A percentile compares a stretch with the other conserved stretches of the same genome.
These are phyloP conservation scores for Cladosporium sp. DNA, from an alignment of 2,329 filamentous ascomycete species.

Conservation along the genomic window DNA sequence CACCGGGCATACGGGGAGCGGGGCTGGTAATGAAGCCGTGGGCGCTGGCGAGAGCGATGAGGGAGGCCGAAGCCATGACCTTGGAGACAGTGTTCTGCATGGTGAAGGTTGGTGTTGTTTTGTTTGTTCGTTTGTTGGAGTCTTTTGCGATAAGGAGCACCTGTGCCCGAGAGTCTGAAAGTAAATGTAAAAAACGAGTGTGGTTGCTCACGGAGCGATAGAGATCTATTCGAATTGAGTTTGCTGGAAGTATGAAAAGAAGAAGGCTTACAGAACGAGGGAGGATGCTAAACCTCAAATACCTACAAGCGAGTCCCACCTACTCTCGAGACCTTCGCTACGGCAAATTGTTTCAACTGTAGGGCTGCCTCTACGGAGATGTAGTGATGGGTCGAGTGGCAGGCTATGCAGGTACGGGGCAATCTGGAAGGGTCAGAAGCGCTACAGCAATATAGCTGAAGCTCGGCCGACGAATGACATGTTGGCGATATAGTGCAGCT, in stretches of 20 bases:
- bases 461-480: slow-evolving; percentile 5
- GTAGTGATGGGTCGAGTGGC: background rate
- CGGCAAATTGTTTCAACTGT: slow-evolving; percentile 13
- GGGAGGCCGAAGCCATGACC: slow-evolving; percentile 34
- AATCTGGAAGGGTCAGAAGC: slow-evolving; percentile 8
- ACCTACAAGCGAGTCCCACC: background rate
- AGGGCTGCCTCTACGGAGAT: slow-evolving; percentile 11
- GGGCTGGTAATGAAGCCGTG: slow-evolving; percentile 57
- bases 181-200: slow-evolving; percentile 14
- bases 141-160: slow-evolving; percentile 10
- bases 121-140: slow-evolving; percentile 4
- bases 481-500: slow-evolving; percentile 10
- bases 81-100: slow-evolving; percentile 18
- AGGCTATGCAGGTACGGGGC: slow-evolving; percentile 1
- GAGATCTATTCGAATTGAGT: slow-evolving; percentile 6
- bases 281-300: slow-evolving; percentile 3
- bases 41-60: slow-evolving; percentile 50
- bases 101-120: background rate
- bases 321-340: slow-evolving; percentile 1
- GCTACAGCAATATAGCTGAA: slow-evolving; percentile 12
- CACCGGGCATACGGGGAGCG: slow-evolving; percentile 51
- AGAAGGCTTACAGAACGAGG: background rate
- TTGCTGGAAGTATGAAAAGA: background rate
- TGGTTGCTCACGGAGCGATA: slow-evolving; percentile 17
- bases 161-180: slow-evolving; percentile 11